These are phyloP conservation scores for Curvularia eragrostidis DNA, from an alignment of 2,329 filamentous ascomycete genomes.

Conservation along the genomic window DNA sequence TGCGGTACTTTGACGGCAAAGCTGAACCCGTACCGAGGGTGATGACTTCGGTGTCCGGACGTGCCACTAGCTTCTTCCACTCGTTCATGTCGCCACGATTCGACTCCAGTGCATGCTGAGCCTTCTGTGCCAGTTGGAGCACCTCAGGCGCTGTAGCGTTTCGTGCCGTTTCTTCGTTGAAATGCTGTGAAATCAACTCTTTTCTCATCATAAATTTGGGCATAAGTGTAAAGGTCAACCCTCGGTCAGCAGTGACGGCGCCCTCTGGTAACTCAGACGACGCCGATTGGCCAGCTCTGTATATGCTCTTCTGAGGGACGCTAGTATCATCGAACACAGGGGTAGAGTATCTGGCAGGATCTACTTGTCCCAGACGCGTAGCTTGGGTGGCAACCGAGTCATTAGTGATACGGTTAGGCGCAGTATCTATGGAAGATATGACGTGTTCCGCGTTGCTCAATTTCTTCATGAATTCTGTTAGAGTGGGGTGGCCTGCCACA, in stretches of 20 bases:
- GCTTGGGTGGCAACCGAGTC: constrained; percentile 70
- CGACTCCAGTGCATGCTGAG: constrained; percentile 46
- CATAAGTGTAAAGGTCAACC: constrained; percentile 54
- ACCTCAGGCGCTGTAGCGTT: constrained; percentile 56
- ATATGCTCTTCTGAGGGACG: constrained; percentile 47
- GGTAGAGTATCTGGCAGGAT: constrained; percentile 74
- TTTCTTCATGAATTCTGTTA: constrained; percentile 73
- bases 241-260: constrained; percentile 48
- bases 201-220: constrained; percentile 52
- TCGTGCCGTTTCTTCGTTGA: constrained; percentile 58
- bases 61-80: constrained; percentile 71
- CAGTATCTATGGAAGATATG: constrained; percentile 75
- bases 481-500: constrained; percentile 66
- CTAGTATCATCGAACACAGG: constrained; percentile 69
- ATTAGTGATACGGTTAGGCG: constrained; percentile 76
- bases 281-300: constrained; percentile 10
- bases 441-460: constrained; percentile 72
- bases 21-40: constrained; percentile 92
- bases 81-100: constrained; percentile 56
- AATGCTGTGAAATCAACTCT: constrained; percentile 37
- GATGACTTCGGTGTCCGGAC: constrained; percentile 79
- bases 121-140: constrained; percentile 59
- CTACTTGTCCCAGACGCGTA: constrained; percentile 73
- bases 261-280: constrained; percentile 23
- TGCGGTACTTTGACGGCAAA: constrained; percentile 89